Percentiles rank a stretch among this genome's conserved stretches.
These are phyloP conservation scores for Amphicarpaea edgeworthii DNA, from an alignment of 306 rosid genomes.

Conservation along the genomic window DNA sequence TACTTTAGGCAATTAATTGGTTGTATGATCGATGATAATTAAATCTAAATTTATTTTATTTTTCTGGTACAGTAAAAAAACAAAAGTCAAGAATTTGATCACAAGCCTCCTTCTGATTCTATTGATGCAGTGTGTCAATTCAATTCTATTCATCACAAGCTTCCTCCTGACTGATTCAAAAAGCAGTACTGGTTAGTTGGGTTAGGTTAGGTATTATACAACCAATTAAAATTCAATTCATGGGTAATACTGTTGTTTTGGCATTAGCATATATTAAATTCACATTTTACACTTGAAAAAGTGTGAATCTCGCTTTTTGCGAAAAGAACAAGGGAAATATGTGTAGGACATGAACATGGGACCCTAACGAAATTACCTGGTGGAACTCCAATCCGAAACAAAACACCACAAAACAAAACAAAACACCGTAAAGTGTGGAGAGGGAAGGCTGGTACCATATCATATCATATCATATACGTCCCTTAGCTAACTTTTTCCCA, in stretches of 20 bases:
- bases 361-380: conserved; percentile 48
- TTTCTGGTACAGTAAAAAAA: neutral
- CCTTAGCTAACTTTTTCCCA: conserved; percentile 29
- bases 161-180: no score
- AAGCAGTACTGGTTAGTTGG: no score
- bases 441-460: no score
- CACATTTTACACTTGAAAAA: neutral
- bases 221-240: no score
- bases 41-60: neutral
- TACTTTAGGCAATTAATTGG: conserved; percentile 8
- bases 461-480: no score
- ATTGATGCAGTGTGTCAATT: no score
- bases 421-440: neutral
- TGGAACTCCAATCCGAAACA: no score
- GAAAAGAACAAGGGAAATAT: neutral
- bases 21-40: neutral
- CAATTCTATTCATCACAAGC: no score
- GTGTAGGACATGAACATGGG: conserved; percentile 43
- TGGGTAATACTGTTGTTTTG: no score
- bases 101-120: no score
- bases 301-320: neutral
- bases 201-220: no score
- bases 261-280: no score
- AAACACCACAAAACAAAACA: conserved; percentile 15
- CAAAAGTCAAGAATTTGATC: neutral